phyloP scores from a whole-genome alignment of 176 grass and related monocot species.

The Chrysopogon serrulatus region DNA sequence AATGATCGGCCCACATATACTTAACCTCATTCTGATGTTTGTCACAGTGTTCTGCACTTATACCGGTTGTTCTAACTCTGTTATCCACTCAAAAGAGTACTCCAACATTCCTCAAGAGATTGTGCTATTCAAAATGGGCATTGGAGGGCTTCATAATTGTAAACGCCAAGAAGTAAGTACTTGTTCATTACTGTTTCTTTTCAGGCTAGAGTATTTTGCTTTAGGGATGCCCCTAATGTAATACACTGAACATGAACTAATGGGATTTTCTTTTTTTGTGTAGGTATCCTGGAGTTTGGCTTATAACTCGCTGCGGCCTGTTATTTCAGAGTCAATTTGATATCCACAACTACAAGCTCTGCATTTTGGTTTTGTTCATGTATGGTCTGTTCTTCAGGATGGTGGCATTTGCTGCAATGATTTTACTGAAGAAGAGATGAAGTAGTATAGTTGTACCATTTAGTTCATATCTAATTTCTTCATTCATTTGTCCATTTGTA shows the following conservation, averaged over 20 bases:
- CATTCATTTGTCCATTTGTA: slow-evolving; percentile 44
- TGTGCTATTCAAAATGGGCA: slow-evolving; percentile 88
- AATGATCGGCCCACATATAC: background rate
- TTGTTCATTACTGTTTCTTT: background rate
- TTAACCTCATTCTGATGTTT: background rate
- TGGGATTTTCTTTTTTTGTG: background rate
- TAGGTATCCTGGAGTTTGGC: slow-evolving; percentile 90
- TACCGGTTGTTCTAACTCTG: slow-evolving; percentile 74
- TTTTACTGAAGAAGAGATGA: slow-evolving; percentile 76
- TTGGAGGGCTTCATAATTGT: slow-evolving; percentile 77
- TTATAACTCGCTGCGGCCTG: slow-evolving; percentile 84
- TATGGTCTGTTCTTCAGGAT: slow-evolving; percentile 85
- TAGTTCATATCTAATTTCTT: slow-evolving; percentile 28
- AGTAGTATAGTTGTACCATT: background rate
- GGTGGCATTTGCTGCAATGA: slow-evolving; percentile 69
- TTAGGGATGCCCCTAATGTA: background rate
- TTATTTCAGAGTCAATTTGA: slow-evolving; percentile 43
- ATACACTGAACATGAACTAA: background rate
- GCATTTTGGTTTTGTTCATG: slow-evolving; percentile 65
- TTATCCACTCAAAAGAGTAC: slow-evolving; percentile 52
- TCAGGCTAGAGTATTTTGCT: background rate
- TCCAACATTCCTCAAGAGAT: slow-evolving; percentile 41
- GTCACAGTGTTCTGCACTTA: slow-evolving; percentile 67
- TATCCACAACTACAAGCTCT: slow-evolving; percentile 68
- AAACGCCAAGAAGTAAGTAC: slow-evolving; percentile 58